Conservation (phyloP, 164 flowering plant genomes). For the Platanus orientalis region DNA sequence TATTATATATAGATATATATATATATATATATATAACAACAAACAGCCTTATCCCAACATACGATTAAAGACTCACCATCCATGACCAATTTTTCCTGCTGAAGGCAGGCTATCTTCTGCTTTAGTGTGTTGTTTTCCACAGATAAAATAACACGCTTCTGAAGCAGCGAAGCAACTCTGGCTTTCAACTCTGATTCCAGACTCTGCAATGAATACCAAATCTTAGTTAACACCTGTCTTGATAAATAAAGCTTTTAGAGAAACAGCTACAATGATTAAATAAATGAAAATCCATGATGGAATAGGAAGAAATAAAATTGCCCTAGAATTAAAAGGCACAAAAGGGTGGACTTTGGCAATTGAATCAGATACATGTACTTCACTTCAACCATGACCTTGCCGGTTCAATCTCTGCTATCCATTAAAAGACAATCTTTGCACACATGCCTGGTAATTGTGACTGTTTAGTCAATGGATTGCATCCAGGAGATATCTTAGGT, state of each 20-base stretch:
- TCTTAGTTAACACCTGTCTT: background rate
- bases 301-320: background rate
- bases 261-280: background rate
- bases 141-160: conserved; percentile 42
- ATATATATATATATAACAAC: too few relatives aligned
- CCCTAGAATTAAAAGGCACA: too few relatives aligned
- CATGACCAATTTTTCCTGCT: conserved; percentile 31
- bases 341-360: background rate
- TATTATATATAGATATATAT: too few relatives aligned
- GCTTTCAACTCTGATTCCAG: conserved; percentile 43
- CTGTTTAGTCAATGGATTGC: too few relatives aligned
- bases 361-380: background rate
- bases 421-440: too few relatives aligned
- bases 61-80: conserved; percentile 39
- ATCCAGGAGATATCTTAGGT: too few relatives aligned
- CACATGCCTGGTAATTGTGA: too few relatives aligned
- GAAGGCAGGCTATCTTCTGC: conserved; percentile 39
- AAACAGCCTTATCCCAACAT: too few relatives aligned
- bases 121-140: conserved; percentile 48
- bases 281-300: background rate
- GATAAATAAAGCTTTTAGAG: background rate
- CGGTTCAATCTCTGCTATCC: too few relatives aligned
- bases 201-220: conserved; percentile 27
- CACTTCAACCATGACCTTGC: background rate
- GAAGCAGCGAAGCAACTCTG: conserved; percentile 39